Evolutionary conservation across 2,329 filamentous ascomycete genomes (phyloP), one percentile per base, ranked within the genome.

Genomic region (Ustilaginoidea virens): DNA sequence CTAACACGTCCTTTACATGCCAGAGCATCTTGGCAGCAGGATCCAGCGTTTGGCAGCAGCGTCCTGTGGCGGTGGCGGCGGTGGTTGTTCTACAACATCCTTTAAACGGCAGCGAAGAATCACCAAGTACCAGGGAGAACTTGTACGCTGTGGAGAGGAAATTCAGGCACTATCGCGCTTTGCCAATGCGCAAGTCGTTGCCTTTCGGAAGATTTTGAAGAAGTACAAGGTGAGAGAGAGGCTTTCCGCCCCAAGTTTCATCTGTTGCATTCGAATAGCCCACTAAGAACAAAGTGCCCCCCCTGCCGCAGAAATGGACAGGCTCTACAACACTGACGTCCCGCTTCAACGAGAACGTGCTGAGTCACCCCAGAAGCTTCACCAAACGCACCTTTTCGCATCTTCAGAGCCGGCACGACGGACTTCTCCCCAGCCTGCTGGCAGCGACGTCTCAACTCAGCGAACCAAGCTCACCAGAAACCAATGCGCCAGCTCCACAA

Each of bases 281-380:
- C n/a, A n/a, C n/a, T n/a, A n/a, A n/a, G n/a, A n/a, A n/a, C n/a
- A n/a, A n/a, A n/a, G n/a, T n/a, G n/a, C n/a, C n/a, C n/a, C n/a
- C n/a, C n/a, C n/a, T n/a, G n/a, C n/a, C n/a, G n/a, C 27, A 77
- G 65, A 86, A 85, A 65, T 90, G 82, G 82, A 87, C 81, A 3
- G 73, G 74, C 23, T 85, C 80, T 14, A 61, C 61, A 5, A 62
- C 66, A 0, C 58, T 90, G 14, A 67, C 68, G 35, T 56, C 60
- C 25, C 69, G 74, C 15, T 80, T 90, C 51, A 71, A 68, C 35
- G 64, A 74, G 17, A 67, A 74, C 39, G 55, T 87, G 15, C 60
- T 82, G 27, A 59, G 60, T 28, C 61, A 71, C 31, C 73, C 71
- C 4, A 78, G 75, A 50, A 80, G 75, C 51, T 83, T 87, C 45